Percentiles rank a stretch among this genome's conserved stretches.
Conservation (phyloP, 345 rosid species). For the Schrenkiella parvula region DNA sequence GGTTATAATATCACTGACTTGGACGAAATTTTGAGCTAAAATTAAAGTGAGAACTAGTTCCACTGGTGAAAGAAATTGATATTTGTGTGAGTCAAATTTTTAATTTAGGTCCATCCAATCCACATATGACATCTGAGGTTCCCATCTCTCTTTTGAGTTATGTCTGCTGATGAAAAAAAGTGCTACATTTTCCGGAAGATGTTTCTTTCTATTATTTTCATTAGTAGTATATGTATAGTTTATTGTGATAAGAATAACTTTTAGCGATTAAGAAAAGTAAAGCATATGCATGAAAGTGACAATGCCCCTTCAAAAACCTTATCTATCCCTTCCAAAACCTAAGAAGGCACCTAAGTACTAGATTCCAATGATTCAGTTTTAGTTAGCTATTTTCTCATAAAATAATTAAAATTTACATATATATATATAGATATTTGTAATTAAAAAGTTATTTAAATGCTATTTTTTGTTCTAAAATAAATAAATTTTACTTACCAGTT, state of each 20-base stretch:
- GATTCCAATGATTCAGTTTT: conserved; percentile 13
- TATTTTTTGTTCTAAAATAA: no score
- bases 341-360: conserved; percentile 30
- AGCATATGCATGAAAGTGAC: conserved; percentile 31
- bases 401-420: background rate
- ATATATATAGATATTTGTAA: background rate
- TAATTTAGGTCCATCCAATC: background rate
- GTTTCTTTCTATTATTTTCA: background rate
- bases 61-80: background rate
- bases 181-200: background rate
- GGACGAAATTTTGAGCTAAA: background rate
- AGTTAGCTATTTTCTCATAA: background rate
- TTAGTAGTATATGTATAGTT: background rate
- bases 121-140: background rate
- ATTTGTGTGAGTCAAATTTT: conserved; percentile 8
- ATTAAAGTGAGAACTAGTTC: background rate
- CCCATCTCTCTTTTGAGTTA: background rate
- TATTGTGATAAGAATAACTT: conserved; percentile 24
- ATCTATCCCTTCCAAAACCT: conserved; percentile 35
- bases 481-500: no score
- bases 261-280: conserved; percentile 10
- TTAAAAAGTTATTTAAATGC: no score
- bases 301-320: conserved; percentile 31
- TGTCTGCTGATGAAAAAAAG: conserved; percentile 18
- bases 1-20: background rate